Evolutionary conservation across 2,329 filamentous ascomycete species (phyloP), one percentile per base, ranked within the genome.

Genomic region (Passalora sequoiae): DNA sequence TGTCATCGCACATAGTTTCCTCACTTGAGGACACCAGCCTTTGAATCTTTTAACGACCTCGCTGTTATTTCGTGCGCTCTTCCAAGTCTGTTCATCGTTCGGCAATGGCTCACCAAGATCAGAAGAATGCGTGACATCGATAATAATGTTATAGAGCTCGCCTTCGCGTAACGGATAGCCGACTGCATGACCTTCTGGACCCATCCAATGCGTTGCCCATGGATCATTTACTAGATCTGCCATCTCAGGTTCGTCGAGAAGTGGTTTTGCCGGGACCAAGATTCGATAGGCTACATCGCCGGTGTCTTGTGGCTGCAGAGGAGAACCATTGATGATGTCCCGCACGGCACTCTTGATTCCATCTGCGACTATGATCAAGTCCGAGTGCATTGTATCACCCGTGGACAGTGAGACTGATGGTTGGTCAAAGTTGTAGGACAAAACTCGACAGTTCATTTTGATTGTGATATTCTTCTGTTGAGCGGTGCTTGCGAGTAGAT

Each of bases 141-240:
- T 59, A 44, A 61, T 60, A 44, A 63, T 60, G 47, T 63, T 64
- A 49, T 60, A 63, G 10, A 61, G 45, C 35, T 62, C 56, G 16
- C 59, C 56, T 28, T 44, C 55, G 8, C 58, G 49, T 0, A 64
- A 44, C 6, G 60, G 60, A 38, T 63, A 63, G 27, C 57, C 56
- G n/a, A 63, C 58, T 2, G 53, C 58, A 43, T 64, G 60, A 1
- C 49, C 59, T 38, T 60, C 56, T 4, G 61, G 60, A 7, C 61
- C 60, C 38, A 60, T 56, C 61, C 60, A 63, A 39, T 61, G 55
- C 19, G 51, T 50, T 17, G 55, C 57, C 55, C 57, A 59, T 0
- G 58, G 57, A 12, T 57, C 44, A 13, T 44, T 53, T 13, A 62
- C 55, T n/a, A 63, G 43, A 17, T 54, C 21, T 1, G 49, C 47